Conservation (phyloP, 1,139 yeast genomes). For the Scheffersomyces lignicola region DNA sequence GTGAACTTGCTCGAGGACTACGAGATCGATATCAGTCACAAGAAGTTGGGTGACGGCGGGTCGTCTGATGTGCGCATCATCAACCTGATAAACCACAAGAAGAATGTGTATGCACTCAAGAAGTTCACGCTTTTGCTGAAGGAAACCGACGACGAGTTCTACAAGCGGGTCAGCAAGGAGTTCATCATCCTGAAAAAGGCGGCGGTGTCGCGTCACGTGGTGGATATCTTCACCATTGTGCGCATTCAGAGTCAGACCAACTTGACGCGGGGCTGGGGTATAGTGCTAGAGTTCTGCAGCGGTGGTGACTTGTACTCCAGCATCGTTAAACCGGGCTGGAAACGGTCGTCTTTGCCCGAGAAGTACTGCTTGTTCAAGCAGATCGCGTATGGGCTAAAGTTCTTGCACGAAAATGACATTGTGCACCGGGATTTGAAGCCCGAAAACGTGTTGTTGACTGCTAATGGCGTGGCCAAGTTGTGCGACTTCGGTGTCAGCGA, state of each 20-base stretch:
- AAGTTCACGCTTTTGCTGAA: slow-evolving; percentile 59
- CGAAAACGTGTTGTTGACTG: slow-evolving; percentile 57
- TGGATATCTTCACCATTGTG: slow-evolving; percentile 54
- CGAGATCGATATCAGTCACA: slow-evolving; percentile 48
- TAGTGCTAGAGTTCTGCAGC: slow-evolving; percentile 63
- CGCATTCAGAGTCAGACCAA: slow-evolving; percentile 56
- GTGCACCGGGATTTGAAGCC: slow-evolving; percentile 70
- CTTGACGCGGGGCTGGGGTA: slow-evolving; percentile 74
- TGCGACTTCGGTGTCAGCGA: slow-evolving; percentile 80
- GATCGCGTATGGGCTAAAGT: slow-evolving; percentile 51
- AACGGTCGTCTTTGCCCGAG: slow-evolving; percentile 43
- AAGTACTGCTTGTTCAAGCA: slow-evolving; percentile 65
- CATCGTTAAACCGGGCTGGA: slow-evolving; percentile 50
- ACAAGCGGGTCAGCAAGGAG: slow-evolving; percentile 63
- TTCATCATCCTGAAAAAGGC: slow-evolving; percentile 58
- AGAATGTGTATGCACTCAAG: slow-evolving; percentile 56
- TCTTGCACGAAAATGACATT: slow-evolving; percentile 55
- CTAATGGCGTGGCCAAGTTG: slow-evolving; percentile 61
- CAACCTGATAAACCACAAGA: slow-evolving; percentile 40
- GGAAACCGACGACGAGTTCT: slow-evolving; percentile 67
- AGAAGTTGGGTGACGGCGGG: slow-evolving; percentile 70
- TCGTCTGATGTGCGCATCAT: slow-evolving; percentile 64
- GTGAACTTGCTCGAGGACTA: slow-evolving; percentile 59
- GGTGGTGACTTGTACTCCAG: slow-evolving; percentile 54
- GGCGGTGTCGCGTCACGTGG: slow-evolving; percentile 55